These are phyloP conservation scores for Fusarium subtropicale DNA, from an alignment of 2,329 filamentous ascomycete species.

Conservation along the genomic window DNA sequence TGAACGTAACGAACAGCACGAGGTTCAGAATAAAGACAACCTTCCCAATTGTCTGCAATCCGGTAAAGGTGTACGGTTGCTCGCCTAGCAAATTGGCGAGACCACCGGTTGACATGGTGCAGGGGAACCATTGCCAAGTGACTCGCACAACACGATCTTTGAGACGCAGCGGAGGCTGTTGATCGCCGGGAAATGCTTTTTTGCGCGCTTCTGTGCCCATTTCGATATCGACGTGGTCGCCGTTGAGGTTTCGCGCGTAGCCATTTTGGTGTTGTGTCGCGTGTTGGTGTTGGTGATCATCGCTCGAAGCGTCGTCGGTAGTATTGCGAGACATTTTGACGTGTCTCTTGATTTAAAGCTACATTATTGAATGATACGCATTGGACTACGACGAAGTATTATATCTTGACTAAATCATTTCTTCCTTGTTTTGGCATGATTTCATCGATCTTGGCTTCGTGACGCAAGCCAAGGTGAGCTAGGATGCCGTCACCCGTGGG, in stretches of 20 bases:
- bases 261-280: neutral
- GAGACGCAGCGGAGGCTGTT: neutral
- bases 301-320: neutral
- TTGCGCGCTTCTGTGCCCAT: neutral
- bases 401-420: neutral
- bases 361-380: too few relatives aligned
- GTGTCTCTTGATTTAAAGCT: neutral
- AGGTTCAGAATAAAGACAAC: conserved; percentile 27
- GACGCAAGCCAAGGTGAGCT: conserved; percentile 16
- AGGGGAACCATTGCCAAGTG: conserved; percentile 25
- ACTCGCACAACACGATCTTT: conserved; percentile 22
- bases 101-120: conserved; percentile 26
- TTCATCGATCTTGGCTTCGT: neutral
- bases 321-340: neutral
- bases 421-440: conserved; percentile 2
- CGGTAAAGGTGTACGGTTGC: conserved; percentile 21
- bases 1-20: conserved; percentile 10
- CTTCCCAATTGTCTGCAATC: conserved; percentile 13
- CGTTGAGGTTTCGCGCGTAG: neutral
- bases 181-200: neutral
- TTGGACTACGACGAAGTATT: neutral
- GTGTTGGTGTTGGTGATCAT: neutral
- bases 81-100: conserved; percentile 21
- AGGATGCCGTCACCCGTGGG: conserved; percentile 4
- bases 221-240: neutral